These are phyloP conservation scores for Cicer chorassanicum DNA, from an alignment of 306 rosid species.

Conservation along the genomic window DNA sequence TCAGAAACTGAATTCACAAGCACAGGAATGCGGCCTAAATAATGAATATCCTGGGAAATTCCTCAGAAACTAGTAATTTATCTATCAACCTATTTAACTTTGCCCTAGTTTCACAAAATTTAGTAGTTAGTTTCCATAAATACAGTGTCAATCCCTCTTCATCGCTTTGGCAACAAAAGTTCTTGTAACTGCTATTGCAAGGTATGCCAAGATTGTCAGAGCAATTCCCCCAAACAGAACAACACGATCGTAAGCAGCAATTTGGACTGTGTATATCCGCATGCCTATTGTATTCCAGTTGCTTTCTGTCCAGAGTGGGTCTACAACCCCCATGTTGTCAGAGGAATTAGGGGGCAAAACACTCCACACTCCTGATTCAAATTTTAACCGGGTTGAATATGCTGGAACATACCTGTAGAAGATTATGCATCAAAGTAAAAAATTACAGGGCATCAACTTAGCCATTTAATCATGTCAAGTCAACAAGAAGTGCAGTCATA, in stretches of 20 bases:
- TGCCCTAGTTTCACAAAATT: conserved; percentile 44
- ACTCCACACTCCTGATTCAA: conserved; percentile 73
- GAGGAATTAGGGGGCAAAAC: conserved; percentile 77
- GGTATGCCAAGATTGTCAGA: conserved; percentile 67
- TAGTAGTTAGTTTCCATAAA: conserved; percentile 26
- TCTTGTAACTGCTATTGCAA: conserved; percentile 62
- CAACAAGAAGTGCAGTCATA: conserved; percentile 22
- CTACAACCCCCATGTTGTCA: conserved; percentile 72
- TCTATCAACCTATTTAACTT: conserved; percentile 36
- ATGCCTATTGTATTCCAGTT: conserved; percentile 84
- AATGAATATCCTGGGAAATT: conserved; percentile 51
- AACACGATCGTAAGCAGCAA: conserved; percentile 62
- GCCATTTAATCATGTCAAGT: conserved; percentile 40
- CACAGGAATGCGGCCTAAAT: conserved; percentile 54
- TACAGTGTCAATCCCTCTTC: conserved; percentile 69
- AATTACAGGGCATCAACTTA: conserved; percentile 18
- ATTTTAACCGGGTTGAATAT: conserved; percentile 78
- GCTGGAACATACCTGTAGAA: conserved; percentile 87
- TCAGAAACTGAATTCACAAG: conserved; percentile 37
- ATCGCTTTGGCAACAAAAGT: conserved; percentile 63
- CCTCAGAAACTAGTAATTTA: conserved; percentile 34
- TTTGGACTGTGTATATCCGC: conserved; percentile 71
- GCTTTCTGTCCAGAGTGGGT: conserved; percentile 95
- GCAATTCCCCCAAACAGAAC: conserved; percentile 73
- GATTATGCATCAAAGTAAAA: conserved; percentile 25